Conservation (phyloP, 306 rosid species). For the Rosa rugosa region DNA sequence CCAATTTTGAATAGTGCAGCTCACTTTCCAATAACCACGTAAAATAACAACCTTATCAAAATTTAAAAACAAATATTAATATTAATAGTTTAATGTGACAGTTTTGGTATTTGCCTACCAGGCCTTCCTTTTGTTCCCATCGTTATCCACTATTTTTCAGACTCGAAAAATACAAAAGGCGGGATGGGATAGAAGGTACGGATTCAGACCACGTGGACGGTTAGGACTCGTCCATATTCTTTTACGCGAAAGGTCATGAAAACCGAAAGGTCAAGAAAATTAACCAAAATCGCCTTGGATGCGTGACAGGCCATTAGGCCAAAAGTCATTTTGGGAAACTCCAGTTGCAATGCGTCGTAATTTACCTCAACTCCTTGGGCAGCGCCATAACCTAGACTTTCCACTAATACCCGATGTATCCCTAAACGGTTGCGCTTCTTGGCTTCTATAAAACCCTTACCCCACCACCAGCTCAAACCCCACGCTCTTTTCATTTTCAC, state of each 20-base stretch:
- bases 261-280: neutral
- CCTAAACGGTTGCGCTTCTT: slow-evolving; percentile 52
- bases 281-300: neutral
- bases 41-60: no score
- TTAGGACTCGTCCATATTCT: neutral
- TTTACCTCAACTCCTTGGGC: neutral
- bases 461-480: slow-evolving; percentile 19
- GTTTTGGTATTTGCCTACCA: neutral
- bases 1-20: no score
- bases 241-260: neutral
- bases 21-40: no score
- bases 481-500: slow-evolving; percentile 36
- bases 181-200: neutral
- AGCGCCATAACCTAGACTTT: neutral
- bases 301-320: slow-evolving; percentile 25
- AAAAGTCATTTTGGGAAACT: neutral
- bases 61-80: no score
- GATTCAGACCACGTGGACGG: neutral
- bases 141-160: neutral
- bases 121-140: neutral
- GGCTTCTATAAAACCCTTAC: slow-evolving; percentile 47
- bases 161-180: neutral
- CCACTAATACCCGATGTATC: slow-evolving; percentile 34
- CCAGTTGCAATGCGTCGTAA: slow-evolving; percentile 9
- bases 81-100: neutral